A percentile compares a stretch with the other conserved stretches of the same genome.
Evolutionary conservation across 2,329 filamentous ascomycete species (phyloP).

Genomic region (Verticillium albo-atrum): DNA sequence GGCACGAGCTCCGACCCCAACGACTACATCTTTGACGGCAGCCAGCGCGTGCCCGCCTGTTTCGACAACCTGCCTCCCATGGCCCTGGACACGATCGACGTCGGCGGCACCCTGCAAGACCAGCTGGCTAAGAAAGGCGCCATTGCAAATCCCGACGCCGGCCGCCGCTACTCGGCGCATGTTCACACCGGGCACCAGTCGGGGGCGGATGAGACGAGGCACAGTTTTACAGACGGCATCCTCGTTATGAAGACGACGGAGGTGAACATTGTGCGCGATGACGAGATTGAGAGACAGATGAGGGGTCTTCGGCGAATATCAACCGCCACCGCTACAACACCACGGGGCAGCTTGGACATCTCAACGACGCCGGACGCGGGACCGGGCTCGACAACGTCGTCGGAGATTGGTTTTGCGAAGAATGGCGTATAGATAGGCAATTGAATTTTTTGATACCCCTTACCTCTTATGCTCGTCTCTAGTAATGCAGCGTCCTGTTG

Average conservation of each 20-base stretch:
- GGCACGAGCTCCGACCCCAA: neutral
- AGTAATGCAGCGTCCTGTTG: constrained; percentile 20
- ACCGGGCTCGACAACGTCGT: neutral
- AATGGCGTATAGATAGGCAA: neutral
- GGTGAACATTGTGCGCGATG: neutral
- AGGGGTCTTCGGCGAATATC: neutral
- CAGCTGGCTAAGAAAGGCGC: neutral
- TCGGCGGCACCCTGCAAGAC: neutral
- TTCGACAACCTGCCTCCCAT: neutral
- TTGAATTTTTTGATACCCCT: neutral
- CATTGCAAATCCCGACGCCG: neutral
- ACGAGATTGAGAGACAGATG: constrained; percentile 1
- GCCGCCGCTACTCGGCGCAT: neutral
- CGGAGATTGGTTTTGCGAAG: neutral
- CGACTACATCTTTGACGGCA: constrained; percentile 2
- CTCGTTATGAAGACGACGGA: constrained; percentile 1
- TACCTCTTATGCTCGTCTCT: neutral
- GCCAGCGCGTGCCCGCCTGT: neutral
- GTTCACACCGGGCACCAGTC: neutral
- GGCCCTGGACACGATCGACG: neutral
- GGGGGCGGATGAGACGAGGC: neutral
- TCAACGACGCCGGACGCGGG: neutral
- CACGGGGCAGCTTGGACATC: neutral
- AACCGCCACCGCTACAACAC: neutral
- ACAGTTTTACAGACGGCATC: neutral